phyloP scores from a whole-genome alignment of 371 early-diverging fungal genomes.

The Blakeslea trispora region DNA sequence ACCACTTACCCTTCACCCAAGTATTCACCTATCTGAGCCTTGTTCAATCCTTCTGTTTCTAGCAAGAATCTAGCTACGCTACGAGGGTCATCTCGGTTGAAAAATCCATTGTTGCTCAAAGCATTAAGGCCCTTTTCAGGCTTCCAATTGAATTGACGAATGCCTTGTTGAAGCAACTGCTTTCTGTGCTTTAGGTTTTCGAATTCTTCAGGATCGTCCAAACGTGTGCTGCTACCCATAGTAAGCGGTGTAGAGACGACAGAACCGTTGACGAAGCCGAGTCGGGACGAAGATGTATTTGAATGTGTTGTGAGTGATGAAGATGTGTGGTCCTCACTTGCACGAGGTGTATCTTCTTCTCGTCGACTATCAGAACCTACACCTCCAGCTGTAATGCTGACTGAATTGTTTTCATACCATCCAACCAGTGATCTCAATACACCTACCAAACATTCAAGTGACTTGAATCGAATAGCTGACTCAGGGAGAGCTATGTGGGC shows the following conservation, averaged over 20 bases:
- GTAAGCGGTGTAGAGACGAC: slow-evolving; percentile 54
- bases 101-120: slow-evolving; percentile 65
- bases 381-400: slow-evolving; percentile 38
- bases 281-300: slow-evolving; percentile 40
- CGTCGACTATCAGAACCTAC: slow-evolving; percentile 9
- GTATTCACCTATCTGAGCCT: slow-evolving; percentile 91
- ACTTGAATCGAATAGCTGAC: slow-evolving; percentile 50
- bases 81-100: slow-evolving; percentile 54
- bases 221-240: slow-evolving; percentile 44
- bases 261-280: slow-evolving; percentile 57
- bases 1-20: slow-evolving; percentile 80
- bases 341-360: slow-evolving; percentile 46
- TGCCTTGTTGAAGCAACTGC: slow-evolving; percentile 75
- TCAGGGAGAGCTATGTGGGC: slow-evolving; percentile 39
- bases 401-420: slow-evolving; percentile 56
- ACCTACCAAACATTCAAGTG: slow-evolving; percentile 58
- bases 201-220: slow-evolving; percentile 76
- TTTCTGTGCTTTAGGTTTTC: slow-evolving; percentile 81
- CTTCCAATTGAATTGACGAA: slow-evolving; percentile 85
- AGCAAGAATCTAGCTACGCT: slow-evolving; percentile 79
- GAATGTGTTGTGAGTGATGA: slow-evolving; percentile 28
- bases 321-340: slow-evolving; percentile 42
- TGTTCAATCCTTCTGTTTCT: slow-evolving; percentile 77
- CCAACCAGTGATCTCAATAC: slow-evolving; percentile 53
- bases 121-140: slow-evolving; percentile 89